phyloP scores from a whole-genome alignment of 2,329 filamentous ascomycete genomes.

The Xylaria sp. region DNA sequence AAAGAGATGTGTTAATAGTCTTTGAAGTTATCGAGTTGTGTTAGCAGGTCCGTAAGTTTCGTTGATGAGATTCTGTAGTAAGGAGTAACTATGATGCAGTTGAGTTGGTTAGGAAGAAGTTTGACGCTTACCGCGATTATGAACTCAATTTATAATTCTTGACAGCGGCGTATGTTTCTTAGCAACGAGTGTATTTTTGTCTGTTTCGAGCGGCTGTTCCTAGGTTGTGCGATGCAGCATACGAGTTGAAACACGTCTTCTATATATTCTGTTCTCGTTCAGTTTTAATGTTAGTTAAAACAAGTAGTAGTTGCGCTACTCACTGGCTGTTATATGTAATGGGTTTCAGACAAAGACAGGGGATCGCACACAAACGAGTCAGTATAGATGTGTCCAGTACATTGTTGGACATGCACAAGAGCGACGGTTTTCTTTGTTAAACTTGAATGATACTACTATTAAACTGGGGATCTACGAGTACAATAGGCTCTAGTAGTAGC shows the following conservation, averaged over 20 bases:
- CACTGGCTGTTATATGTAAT: no score
- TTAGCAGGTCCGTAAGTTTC: neutral
- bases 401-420: neutral
- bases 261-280: neutral
- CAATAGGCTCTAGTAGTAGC: neutral
- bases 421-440: neutral
- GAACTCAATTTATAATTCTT: neutral
- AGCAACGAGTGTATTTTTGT: no score
- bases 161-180: no score
- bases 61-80: neutral
- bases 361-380: no score
- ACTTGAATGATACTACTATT: no score
- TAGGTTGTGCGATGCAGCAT: no score
- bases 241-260: neutral
- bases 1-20: neutral
- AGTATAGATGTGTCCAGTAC: no score
- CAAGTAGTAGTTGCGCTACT: no score
- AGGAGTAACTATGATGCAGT: neutral
- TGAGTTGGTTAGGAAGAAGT: neutral
- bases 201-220: neutral
- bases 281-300: neutral
- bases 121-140: neutral
- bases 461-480: neutral
- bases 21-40: neutral
- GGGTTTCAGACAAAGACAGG: no score